Conservation (phyloP, 331 rosid species). For the Pyracantha coccinea region DNA sequence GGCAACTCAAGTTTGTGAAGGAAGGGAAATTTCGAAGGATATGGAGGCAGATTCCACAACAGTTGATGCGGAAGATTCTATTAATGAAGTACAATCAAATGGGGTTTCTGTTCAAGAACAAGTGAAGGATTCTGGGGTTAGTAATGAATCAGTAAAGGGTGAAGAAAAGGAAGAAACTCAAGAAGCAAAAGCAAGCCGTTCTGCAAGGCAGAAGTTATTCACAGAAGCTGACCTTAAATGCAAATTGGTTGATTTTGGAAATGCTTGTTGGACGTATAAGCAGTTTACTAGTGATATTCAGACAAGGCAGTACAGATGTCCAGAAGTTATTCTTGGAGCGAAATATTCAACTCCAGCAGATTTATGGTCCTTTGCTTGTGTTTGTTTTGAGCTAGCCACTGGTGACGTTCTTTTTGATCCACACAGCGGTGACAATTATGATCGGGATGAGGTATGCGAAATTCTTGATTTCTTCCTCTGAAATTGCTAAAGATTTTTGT, state of each 20-base stretch:
- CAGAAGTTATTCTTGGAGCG: slow-evolving; percentile 84
- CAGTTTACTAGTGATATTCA: slow-evolving; percentile 81
- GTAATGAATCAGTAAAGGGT: slow-evolving; percentile 29
- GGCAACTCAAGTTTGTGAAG: slow-evolving; percentile 37
- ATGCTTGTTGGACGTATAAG: slow-evolving; percentile 86
- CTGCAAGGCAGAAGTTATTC: slow-evolving; percentile 51
- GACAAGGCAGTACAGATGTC: slow-evolving; percentile 88
- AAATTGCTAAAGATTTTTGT: background rate
- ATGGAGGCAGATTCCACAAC: slow-evolving; percentile 34
- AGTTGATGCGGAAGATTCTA: slow-evolving; percentile 26
- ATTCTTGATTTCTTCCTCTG: background rate
- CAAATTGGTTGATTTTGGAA: slow-evolving; percentile 87
- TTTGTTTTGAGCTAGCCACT: slow-evolving; percentile 75
- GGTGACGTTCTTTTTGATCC: slow-evolving; percentile 92
- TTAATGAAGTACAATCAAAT: slow-evolving; percentile 32
- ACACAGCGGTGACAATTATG: slow-evolving; percentile 85
- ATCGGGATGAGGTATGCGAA: slow-evolving; percentile 69
- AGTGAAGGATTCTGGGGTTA: slow-evolving; percentile 22
- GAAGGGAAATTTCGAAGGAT: slow-evolving; percentile 30
- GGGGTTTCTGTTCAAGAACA: slow-evolving; percentile 33
- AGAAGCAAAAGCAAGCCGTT: slow-evolving; percentile 37
- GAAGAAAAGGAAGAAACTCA: slow-evolving; percentile 29
- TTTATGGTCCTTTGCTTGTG: slow-evolving; percentile 84
- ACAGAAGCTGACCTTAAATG: slow-evolving; percentile 56
- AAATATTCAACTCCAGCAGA: slow-evolving; percentile 79